Conservation (phyloP, 148 eudicot genomes). For the Camellia sinensis region DNA sequence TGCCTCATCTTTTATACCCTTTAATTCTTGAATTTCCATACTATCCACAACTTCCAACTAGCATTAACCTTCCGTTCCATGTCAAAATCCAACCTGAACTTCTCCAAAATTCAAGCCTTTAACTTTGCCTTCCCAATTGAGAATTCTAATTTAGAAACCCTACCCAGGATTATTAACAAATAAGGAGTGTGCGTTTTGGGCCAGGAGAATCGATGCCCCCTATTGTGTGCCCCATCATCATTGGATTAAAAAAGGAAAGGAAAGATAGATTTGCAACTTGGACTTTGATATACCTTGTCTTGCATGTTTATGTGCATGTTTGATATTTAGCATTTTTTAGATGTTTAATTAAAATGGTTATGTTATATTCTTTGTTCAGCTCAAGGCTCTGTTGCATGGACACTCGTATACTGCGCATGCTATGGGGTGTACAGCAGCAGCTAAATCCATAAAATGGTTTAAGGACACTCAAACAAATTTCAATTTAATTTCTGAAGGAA, state of each 20-base stretch:
- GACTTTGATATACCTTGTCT: background rate
- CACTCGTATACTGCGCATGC: conserved; percentile 97
- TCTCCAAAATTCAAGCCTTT: no score
- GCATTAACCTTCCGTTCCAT: no score
- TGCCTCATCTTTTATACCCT: no score
- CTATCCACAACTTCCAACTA: no score
- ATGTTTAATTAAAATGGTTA: background rate
- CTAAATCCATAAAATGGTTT: conserved; percentile 75
- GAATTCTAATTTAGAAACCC: no score
- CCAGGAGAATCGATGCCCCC: background rate
- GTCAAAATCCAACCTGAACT: no score
- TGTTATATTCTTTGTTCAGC: conserved; percentile 36
- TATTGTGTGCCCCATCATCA: background rate
- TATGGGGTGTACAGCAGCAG: conserved; percentile 88
- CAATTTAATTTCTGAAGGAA: conserved; percentile 56
- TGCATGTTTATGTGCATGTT: background rate
- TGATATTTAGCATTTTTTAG: background rate
- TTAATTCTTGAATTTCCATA: no score
- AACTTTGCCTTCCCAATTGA: no score
- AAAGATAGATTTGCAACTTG: background rate
- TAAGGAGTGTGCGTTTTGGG: background rate
- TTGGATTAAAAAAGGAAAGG: background rate
- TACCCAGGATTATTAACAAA: no score
- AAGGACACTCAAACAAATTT: conserved; percentile 65
- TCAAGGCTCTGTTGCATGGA: conserved; percentile 87